These are phyloP conservation scores for Claviceps purpurea DNA, from an alignment of 2,329 filamentous ascomycete species.

Conservation along the genomic window DNA sequence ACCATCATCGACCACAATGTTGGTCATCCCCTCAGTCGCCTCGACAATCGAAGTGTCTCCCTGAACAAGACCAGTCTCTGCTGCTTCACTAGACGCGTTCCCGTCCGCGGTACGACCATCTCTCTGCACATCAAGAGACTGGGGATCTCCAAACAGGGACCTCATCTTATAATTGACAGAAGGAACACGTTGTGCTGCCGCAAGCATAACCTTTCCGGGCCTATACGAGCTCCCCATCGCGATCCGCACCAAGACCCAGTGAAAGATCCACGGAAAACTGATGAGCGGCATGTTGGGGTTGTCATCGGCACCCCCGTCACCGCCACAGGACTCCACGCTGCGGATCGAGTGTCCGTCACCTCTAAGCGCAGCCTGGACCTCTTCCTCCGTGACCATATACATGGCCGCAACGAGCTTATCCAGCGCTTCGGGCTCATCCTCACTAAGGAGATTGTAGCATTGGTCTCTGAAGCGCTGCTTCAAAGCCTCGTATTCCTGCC, in stretches of 20 bases:
- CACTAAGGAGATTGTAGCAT: conserved; percentile 53
- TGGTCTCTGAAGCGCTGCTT: conserved; percentile 54
- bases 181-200: conserved; percentile 5
- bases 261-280: conserved; percentile 89
- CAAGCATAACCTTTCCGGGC: conserved; percentile 9
- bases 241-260: conserved; percentile 35
- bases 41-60: background rate
- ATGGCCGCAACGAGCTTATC: conserved; percentile 71
- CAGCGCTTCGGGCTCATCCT: conserved; percentile 42
- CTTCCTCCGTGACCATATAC: conserved; percentile 68
- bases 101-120: background rate
- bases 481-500: conserved; percentile 49
- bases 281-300: conserved; percentile 60
- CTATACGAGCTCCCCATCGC: conserved; percentile 15
- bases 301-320: background rate
- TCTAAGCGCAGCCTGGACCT: conserved; percentile 45
- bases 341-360: conserved; percentile 18
- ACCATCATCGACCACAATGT: background rate
- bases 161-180: background rate
- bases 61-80: background rate
- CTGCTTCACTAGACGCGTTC: background rate
- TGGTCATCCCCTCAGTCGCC: background rate
- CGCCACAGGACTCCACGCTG: conserved; percentile 10
- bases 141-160: background rate
- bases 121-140: background rate